These are phyloP conservation scores for Eruca vesicaria DNA, from an alignment of 441 rosid genomes.

Conservation along the genomic window DNA sequence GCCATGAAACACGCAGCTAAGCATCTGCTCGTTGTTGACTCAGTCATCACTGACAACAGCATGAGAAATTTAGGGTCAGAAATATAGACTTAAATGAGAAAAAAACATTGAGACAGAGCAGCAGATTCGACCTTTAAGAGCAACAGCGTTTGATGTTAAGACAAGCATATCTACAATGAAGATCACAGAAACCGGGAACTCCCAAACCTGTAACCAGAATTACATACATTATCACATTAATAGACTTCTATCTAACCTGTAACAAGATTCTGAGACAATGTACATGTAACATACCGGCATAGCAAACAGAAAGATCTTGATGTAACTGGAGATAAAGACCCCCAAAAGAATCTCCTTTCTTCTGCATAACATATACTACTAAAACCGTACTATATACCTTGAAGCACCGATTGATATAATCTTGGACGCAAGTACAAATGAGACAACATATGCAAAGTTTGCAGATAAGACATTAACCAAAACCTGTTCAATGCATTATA, in stretches of 20 bases:
- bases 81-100: not conserved
- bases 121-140: slow-evolving; percentile 60
- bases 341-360: slow-evolving; percentile 48
- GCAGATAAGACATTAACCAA: too few relatives aligned
- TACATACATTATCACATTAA: not conserved
- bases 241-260: too few relatives aligned
- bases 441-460: too few relatives aligned
- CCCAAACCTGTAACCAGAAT: slow-evolving; percentile 59
- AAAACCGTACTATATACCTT: too few relatives aligned
- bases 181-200: slow-evolving; percentile 64
- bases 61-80: not conserved
- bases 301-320: slow-evolving; percentile 61
- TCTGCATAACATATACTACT: slow-evolving; percentile 38
- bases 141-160: slow-evolving; percentile 63
- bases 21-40: slow-evolving; percentile 20
- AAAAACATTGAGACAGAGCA: not conserved
- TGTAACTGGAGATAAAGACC: slow-evolving; percentile 66
- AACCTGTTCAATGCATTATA: not conserved
- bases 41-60: slow-evolving; percentile 7
- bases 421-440: too few relatives aligned
- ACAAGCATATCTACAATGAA: slow-evolving; percentile 67
- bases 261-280: not conserved
- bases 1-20: slow-evolving; percentile 13
- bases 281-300: slow-evolving; percentile 49
- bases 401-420: too few relatives aligned